phyloP scores from a whole-genome alignment of 768 basidiomycete genomes.

The Phaeotremella fagi region DNA sequence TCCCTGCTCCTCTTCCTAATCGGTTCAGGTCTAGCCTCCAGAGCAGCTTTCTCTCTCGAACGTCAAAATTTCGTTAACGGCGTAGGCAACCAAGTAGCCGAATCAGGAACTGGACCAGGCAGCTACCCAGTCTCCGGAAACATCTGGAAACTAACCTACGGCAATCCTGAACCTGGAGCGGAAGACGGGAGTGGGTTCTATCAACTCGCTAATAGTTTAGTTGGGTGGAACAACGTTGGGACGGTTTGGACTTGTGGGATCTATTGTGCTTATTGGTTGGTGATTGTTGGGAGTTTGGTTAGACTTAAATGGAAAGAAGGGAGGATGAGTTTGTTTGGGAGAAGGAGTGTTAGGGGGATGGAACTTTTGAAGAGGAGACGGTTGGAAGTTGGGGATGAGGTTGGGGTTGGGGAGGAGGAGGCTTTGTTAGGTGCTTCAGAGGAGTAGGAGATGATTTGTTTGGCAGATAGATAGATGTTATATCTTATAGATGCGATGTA shows the following conservation, averaged over 20 bases:
- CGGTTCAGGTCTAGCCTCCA: conserved; percentile 86
- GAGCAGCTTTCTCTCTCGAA: conserved; percentile 67
- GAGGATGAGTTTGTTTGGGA: conserved; percentile 33
- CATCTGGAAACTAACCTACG: conserved; percentile 67
- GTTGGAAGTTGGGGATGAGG: background rate
- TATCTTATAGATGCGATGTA: too few relatives aligned
- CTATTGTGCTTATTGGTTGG: conserved; percentile 86
- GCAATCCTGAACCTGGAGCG: conserved; percentile 24
- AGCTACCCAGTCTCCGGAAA: conserved; percentile 70
- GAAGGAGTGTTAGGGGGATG: conserved; percentile 8
- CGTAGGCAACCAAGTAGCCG: conserved; percentile 61
- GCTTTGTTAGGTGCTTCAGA: too few relatives aligned
- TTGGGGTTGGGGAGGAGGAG: background rate
- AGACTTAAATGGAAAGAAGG: conserved; percentile 50
- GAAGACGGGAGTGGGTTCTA: conserved; percentile 8
- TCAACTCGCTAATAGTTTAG: conserved; percentile 64
- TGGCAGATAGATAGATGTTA: too few relatives aligned
- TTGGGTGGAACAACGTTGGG: conserved; percentile 81
- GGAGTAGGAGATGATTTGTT: too few relatives aligned
- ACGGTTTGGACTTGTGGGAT: conserved; percentile 59
- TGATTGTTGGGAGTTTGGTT: conserved; percentile 62
- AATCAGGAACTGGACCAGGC: conserved; percentile 63
- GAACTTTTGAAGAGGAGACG: conserved; percentile 4
- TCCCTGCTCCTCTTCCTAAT: conserved; percentile 85
- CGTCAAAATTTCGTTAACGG: conserved; percentile 57